Percentiles rank a stretch among this genome's conserved stretches.
Conservation (phyloP, 2,329 filamentous ascomycete genomes). For the Aspergillus pseudotamarii region DNA sequence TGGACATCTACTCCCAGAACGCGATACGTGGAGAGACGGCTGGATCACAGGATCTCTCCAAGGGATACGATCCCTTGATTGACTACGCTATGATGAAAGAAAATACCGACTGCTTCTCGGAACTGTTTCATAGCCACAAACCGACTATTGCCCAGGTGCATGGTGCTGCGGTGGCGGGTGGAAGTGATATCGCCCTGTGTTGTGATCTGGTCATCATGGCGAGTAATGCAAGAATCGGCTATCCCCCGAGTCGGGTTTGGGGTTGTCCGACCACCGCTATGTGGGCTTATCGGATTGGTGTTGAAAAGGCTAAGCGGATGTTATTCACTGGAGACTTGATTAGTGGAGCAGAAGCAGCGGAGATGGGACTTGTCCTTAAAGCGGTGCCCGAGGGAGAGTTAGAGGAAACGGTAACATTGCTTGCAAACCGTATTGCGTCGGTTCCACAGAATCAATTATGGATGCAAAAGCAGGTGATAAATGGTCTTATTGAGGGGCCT, state of each 20-base stretch:
- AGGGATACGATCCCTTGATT: slow-evolving; percentile 9
- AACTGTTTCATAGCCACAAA: slow-evolving; percentile 13
- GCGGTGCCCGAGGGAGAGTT: slow-evolving; percentile 10
- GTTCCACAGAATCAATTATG: slow-evolving; percentile 13
- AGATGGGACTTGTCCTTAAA: slow-evolving; percentile 13
- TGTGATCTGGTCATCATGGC: slow-evolving; percentile 17
- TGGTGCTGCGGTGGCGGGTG: slow-evolving; percentile 12
- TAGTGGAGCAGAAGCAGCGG: slow-evolving; percentile 9
- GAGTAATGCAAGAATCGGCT: slow-evolving; percentile 10
- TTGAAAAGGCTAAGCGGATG: slow-evolving; percentile 16
- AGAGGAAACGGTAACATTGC: slow-evolving; percentile 7
- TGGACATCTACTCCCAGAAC: slow-evolving; percentile 1
- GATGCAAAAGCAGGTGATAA: slow-evolving; percentile 15
- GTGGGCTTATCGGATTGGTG: slow-evolving; percentile 13
- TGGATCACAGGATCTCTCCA: slow-evolving; percentile 6
- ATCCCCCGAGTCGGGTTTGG: slow-evolving; percentile 14
- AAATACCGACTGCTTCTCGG: slow-evolving; percentile 10
- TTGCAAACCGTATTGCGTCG: slow-evolving; percentile 6
- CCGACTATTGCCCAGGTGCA: slow-evolving; percentile 12
- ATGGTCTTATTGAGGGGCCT: slow-evolving; percentile 9
- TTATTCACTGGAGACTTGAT: slow-evolving; percentile 15
- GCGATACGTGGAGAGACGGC: slow-evolving; percentile 3
- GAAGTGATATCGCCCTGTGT: slow-evolving; percentile 13
- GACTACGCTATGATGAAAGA: slow-evolving; percentile 12
- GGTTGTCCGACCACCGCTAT: slow-evolving; percentile 15